phyloP scores from a whole-genome alignment of 2,329 filamentous ascomycete species.

The Xylaria polymorpha region DNA sequence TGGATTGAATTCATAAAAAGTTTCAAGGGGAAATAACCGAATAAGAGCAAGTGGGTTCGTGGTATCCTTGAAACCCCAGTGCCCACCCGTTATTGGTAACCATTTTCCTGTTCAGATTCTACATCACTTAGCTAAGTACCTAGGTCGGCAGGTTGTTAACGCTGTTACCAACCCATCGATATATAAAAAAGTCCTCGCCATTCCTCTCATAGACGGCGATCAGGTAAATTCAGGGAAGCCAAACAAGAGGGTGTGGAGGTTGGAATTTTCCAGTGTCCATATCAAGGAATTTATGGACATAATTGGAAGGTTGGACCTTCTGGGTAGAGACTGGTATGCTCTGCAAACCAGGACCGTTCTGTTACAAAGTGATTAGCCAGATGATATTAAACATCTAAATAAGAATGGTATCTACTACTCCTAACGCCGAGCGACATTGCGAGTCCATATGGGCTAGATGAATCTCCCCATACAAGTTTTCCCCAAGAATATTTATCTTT shows the following conservation, averaged over 20 bases:
- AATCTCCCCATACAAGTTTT: slow-evolving; percentile 11
- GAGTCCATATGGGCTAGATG: slow-evolving; percentile 28
- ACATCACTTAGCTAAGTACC: too few relatives aligned
- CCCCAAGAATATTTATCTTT: slow-evolving; percentile 5
- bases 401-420: slow-evolving; percentile 7
- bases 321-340: slow-evolving; percentile 21
- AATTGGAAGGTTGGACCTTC: slow-evolving; percentile 8
- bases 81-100: too few relatives aligned
- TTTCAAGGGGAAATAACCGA: too few relatives aligned
- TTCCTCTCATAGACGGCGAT: slow-evolving; percentile 23
- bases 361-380: slow-evolving; percentile 6
- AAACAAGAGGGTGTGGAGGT: slow-evolving; percentile 21
- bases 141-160: neutral
- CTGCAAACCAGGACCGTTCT: slow-evolving; percentile 8
- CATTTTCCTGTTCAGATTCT: too few relatives aligned
- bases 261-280: slow-evolving; percentile 25
- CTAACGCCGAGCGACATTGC: slow-evolving; percentile 13
- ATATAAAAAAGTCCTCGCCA: slow-evolving; percentile 18
- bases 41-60: too few relatives aligned
- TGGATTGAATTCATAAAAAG: too few relatives aligned
- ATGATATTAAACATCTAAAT: neutral
- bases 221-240: neutral
- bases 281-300: slow-evolving; percentile 16
- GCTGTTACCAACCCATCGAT: slow-evolving; percentile 13
- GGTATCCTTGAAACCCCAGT: too few relatives aligned